phyloP scores from a whole-genome alignment of 2,329 filamentous ascomycete species.

The Fusarium dlaminii region DNA sequence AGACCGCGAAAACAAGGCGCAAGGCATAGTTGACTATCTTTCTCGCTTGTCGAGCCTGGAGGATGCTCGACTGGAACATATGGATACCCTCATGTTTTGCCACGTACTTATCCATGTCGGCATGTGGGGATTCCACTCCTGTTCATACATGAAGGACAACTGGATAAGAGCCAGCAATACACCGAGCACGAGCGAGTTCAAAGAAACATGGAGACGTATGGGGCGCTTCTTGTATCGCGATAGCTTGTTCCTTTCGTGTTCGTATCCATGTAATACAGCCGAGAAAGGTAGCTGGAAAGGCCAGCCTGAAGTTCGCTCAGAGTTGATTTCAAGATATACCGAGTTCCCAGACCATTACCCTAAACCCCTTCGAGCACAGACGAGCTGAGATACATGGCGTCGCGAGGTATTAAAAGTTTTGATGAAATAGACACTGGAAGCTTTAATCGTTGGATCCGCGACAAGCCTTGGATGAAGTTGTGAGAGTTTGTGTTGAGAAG shows the following conservation, averaged over 20 bases:
- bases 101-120: background rate
- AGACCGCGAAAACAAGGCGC: fast-evolving
- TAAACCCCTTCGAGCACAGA: background rate
- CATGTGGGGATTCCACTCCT: no score
- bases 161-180: no score
- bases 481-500: background rate
- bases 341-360: background rate
- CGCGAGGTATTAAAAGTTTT: no score
- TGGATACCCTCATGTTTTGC: background rate
- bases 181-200: no score
- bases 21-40: fast-evolving
- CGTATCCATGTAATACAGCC: fast-evolving
- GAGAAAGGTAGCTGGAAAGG: background rate
- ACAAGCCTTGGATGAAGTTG: background rate
- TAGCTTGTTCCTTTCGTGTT: fast-evolving
- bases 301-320: background rate
- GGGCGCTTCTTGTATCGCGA: background rate
- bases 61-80: fast-evolving
- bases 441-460: no score
- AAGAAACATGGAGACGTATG: background rate
- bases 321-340: background rate
- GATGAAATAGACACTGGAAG: no score
- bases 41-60: fast-evolving
- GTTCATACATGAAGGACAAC: no score
- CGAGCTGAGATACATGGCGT: background rate